These are phyloP conservation scores for Deuterostichococcus epilithicus DNA, from an alignment of 139 green algal genomes.

Conservation along the genomic window DNA sequence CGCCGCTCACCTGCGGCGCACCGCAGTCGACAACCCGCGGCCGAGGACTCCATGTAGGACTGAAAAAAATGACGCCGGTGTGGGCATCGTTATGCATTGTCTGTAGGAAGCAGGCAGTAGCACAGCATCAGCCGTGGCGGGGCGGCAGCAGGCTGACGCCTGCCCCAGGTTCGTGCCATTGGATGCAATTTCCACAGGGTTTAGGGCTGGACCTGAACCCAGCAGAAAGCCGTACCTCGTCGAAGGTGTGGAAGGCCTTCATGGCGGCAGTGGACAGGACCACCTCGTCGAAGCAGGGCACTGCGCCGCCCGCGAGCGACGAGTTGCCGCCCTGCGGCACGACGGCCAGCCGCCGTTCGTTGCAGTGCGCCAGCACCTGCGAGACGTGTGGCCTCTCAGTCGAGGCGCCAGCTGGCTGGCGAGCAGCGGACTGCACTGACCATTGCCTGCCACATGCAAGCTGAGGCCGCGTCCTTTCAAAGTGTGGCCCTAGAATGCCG, in stretches of 20 bases:
- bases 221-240: conserved; percentile 32
- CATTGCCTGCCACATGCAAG: too few relatives aligned
- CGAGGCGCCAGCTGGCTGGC: too few relatives aligned
- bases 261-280: conserved; percentile 65
- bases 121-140: neutral
- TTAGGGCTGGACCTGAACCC: neutral
- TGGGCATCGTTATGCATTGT: neutral
- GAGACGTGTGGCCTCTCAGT: neutral
- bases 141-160: neutral
- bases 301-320: conserved; percentile 85
- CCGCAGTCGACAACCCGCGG: too few relatives aligned
- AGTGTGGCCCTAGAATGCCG: too few relatives aligned
- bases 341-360: conserved; percentile 69
- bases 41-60: too few relatives aligned
- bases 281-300: conserved; percentile 91
- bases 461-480: too few relatives aligned
- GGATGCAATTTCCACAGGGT: neutral
- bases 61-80: too few relatives aligned
- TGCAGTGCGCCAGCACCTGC: conserved; percentile 71
- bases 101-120: neutral
- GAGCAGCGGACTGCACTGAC: too few relatives aligned
- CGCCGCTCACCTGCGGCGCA: conserved; percentile 56
- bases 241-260: conserved; percentile 66
- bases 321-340: conserved; percentile 97
- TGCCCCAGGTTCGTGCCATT: neutral